Base-by-base conservation (phyloP, 768 basidiomycete species). In the Tricholoma hemisulphureum region DNA sequence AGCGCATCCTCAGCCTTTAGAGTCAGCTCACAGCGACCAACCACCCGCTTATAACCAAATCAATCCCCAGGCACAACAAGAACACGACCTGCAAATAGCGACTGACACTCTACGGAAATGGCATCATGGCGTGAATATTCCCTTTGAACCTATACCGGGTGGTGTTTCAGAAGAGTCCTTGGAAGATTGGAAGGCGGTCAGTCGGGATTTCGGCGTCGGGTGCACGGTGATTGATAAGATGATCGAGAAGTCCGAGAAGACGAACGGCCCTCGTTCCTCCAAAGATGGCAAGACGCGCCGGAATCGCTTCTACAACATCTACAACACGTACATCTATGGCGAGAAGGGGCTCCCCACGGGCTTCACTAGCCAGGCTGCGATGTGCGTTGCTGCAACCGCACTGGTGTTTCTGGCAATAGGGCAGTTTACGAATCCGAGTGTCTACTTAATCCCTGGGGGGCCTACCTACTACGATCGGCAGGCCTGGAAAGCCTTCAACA, bases 271-370 rank as follows among this genome's bases (percentile, higher is more conserved):
- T 37, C 65, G 64, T 28, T 64, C 62, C 20, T 64, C 62, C 53
- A 70, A 65, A 54, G 31, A 51, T 23, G 53, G 56, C 26, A 60
- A 59, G 57, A 21, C 67, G 35, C 65, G 71, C 14, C 74, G 76
- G 48, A 79, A 77, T 50, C 79, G 85, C 51, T 91, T 93, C 69
- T 93, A 89, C 75, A 93, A 91, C 71, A 89, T 93, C 67, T 91
- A 93, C 71, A 93, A 93, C 71, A 92, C 89, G 7, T 83, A 83
- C 54, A 75, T 83, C 31, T 83, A 80, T 61, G 77, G 75, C 14
- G 67, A 80, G 61, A 75, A 78, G 53, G 76, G 71, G 70, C 53
- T 70, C 74, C 21, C 68, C 16, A 70, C 63, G 39, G 65, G 73
- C 3, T 56, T 76, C 21, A 77, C 73, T 9, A 74, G 75, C 6